Base-by-base conservation (phyloP, 2,329 filamentous ascomycete genomes). In the Scedosporium dehoogii region DNA sequence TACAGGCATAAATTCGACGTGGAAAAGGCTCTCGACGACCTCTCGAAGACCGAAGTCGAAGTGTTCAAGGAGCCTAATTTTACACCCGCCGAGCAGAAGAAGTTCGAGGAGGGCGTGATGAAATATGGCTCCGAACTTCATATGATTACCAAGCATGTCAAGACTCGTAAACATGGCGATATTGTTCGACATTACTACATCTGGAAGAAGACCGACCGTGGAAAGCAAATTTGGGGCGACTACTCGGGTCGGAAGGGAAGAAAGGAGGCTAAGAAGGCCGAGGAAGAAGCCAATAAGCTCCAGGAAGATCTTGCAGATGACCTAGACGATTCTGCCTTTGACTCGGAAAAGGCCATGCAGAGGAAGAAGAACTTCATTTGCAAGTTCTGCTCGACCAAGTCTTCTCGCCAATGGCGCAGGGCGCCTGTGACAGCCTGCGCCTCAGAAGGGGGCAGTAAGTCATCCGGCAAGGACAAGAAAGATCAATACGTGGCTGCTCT, bases 171-270 rank as follows among this genome's bases (percentile, higher is more conserved):
- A 42, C 60, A 62, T 38, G 86, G 88, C 59, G 85, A 91, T 63
- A 88, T 97, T 65, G 91, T 96, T 27, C 89, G 94, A 3, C 96
- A 90, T 71, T 99, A 97, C 75, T 99, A 99, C 73, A 90, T 90
- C 67, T 99, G 94, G 94, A 99, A 99, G 77, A 97, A 97, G 75
- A 91, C 91, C 0, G 83, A 88, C 1, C 86, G 88, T 63, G 94
- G 94, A 48, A 87, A 85, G 70, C 86, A 94, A 68, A 86, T 99
- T 23, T 97, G 94, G 92, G 91, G 91, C 64, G 90, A 87, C 66
- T 96, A 89, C 69, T 86, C 90, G 59, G 91, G 90, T 10, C 85
- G 93, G 56, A 96, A 96, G 71, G 90, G 91, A 63, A 96, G 93
- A 73, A 96, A 94, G 74, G 91, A 96, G 70, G 86, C 86, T 51